Evolutionary conservation across 2,329 filamentous ascomycete genomes (phyloP), one percentile per base, ranked within the genome.

Genomic region (Alternaria angustiovoidea): DNA sequence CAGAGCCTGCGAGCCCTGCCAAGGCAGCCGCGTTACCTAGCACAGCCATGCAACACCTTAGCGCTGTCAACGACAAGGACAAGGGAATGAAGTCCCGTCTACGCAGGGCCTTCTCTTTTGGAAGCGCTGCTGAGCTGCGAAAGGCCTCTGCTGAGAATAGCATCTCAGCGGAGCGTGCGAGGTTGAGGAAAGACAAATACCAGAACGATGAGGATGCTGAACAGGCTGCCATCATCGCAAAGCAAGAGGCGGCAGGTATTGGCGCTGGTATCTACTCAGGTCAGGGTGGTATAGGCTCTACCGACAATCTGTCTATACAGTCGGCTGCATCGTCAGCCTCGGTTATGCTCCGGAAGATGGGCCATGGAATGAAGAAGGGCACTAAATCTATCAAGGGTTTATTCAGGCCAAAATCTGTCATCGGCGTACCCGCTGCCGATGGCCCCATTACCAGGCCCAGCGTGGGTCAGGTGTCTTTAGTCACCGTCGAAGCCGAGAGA

Each of bases 291-390:
- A 97, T 98, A 75, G 91, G 93, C 14, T 99, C 95, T 5, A 98
- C 93, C 0, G 95, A 99, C 79, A 98, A 98, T 69, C 81, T 99
- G 44, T 96, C 93, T 14, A 93, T 96, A 65, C 94, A 92, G 1
- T 96, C 93, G 4, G 96, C 92, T 9, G 92, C 92, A 20, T 96
- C 93, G 7, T 96, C 92, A 20, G 92, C 92, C 34, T 96, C 93
- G 30, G 89, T 96, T 70, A 96, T 96, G 92, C 91, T 99, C 67
- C 89, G 95, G 54, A 99, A 99, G 83, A 99, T 99, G 95, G 95
- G 95, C 57, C 93, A 93, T 66, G 94, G 94, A n/a, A 91, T 98
- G 88, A 98, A 97, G 86, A 96, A 95, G 80, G 90, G 93, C 52
- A 91, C 91, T 18, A 87, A 94, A 48, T 97, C 94, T 24, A 87